Evolutionary conservation across 2,329 filamentous ascomycete genomes (phyloP), one percentile per base, ranked within the genome.

Genomic region (Cyclaneusma minus): DNA sequence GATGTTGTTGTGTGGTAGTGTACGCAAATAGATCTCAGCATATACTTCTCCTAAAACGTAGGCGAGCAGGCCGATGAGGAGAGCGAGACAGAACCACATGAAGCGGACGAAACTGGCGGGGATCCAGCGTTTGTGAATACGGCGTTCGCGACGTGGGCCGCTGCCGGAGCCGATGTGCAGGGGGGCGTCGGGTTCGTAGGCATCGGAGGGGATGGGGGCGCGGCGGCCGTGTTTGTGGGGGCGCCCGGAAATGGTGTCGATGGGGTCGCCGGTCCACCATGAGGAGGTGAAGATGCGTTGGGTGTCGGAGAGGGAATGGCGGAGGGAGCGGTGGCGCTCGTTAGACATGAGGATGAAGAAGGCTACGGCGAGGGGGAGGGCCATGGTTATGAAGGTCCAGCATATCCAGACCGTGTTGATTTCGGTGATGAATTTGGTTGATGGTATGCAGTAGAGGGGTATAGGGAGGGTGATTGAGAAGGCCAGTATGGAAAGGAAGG

Each of bases 361-460:
- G 11, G 72, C 71, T 31, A 74, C 68, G 23, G 64, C 56, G n/a
- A 77, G 67, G 3, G 72, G 72, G 53, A 75, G 58, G 21, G 69
- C 68, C 72, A 78, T 78, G 40, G 70, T 69, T 41, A 72, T 56
- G 46, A 78, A 78, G 1, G 71, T 75, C 66, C 72, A 75, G 6
- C 65, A 62, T 34, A 76, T 71, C 72, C 72, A 78, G 2, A 64
- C 59, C 2, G 72, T 76, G 45, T 78, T 78, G 49, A 75, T 67
- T 6, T 54, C 45, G 7, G 63, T 68, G 22, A 75, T 49, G 24
- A 61, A 68, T 25, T 56, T 56, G 3, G 61, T 52, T 24, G 61
- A 54, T 0, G 62, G 61, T 13, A 59, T 51, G 29, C 65, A 55
- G 39, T 75, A 76, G 15, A 76, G 47, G 4, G 68, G 65, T 4